Evolutionary conservation across 1,284 basidiomycete genomes (phyloP).

Genomic region (Ceratobasidium sp.): DNA sequence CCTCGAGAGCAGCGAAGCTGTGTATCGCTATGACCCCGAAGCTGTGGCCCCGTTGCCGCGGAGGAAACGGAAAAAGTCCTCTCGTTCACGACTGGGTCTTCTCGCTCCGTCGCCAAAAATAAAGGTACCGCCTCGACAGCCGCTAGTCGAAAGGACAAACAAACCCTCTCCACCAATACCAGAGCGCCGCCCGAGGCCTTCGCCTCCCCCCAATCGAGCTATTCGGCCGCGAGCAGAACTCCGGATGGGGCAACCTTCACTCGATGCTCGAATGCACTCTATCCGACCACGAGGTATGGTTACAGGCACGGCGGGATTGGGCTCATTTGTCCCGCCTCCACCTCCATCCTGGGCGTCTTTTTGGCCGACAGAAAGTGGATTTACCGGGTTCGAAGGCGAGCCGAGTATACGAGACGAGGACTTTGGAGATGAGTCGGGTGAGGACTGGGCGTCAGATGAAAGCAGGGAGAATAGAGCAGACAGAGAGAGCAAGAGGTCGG

Average conservation of each 20-base stretch:
- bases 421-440: constrained; percentile 28
- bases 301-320: not conserved
- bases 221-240: constrained; percentile 40
- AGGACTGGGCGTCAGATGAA: constrained; percentile 1
- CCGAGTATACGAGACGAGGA: constrained; percentile 43
- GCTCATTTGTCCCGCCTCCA: constrained; percentile 35
- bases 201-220: not conserved
- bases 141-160: not conserved
- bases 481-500: too few species aligned
- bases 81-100: not conserved
- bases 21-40: constrained; percentile 31
- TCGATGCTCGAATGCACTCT: constrained; percentile 7
- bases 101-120: constrained; percentile 21
- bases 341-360: constrained; percentile 38
- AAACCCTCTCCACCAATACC: not conserved
- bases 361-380: constrained; percentile 38
- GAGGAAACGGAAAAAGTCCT: not conserved
- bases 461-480: too few species aligned
- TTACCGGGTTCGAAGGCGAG: constrained; percentile 25
- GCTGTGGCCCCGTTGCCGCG: not conserved
- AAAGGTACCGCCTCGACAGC: not conserved
- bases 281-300: not conserved
- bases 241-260: constrained; percentile 13
- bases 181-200: not conserved
- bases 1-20: constrained; percentile 8